A percentile compares a stretch with the other conserved stretches of the same genome.
These are phyloP conservation scores for Aristolochia californica DNA, from an alignment of 164 flowering plant genomes.

Conservation along the genomic window DNA sequence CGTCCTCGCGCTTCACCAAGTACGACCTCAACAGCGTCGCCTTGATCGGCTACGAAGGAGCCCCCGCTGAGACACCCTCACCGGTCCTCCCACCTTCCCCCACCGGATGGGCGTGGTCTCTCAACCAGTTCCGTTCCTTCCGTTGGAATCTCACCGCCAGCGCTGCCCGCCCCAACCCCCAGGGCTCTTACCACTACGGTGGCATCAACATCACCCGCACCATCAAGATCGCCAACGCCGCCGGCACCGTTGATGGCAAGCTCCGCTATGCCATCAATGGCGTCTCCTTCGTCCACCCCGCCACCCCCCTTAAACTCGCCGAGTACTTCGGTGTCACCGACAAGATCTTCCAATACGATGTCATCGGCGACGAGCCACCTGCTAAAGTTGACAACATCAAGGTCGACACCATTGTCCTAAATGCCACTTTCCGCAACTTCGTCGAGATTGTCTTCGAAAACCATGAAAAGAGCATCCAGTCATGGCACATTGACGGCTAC, in stretches of 20 bases:
- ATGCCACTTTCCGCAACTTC: conserved; percentile 29
- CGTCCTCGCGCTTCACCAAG: conserved; percentile 46
- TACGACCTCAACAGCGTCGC: conserved; percentile 39
- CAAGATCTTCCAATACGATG: conserved; percentile 25
- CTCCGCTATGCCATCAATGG: conserved; percentile 31
- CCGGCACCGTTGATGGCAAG: conserved; percentile 17
- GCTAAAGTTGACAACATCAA: not conserved
- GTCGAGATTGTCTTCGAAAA: conserved; percentile 50
- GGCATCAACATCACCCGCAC: conserved; percentile 22
- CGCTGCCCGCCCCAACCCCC: conserved; percentile 33
- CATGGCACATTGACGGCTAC: conserved; percentile 39
- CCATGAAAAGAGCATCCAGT: conserved; percentile 33
- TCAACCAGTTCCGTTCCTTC: conserved; percentile 28
- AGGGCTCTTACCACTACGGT: conserved; percentile 39
- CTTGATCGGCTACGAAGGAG: conserved; percentile 39
- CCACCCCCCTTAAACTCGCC: conserved; percentile 26
- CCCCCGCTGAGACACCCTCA: conserved; percentile 33
- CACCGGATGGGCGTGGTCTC: conserved; percentile 1
- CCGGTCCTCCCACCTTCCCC: conserved; percentile 7
- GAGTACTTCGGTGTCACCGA: conserved; percentile 24
- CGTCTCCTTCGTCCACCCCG: conserved; percentile 15
- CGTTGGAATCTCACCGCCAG: conserved; percentile 35
- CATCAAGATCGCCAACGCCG: conserved; percentile 13
- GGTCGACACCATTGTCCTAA: conserved; percentile 23
- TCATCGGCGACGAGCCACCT: conserved; percentile 23